phyloP scores from a whole-genome alignment of 768 basidiomycete species.

The Pseudohyphozyma bogoriensis region DNA sequence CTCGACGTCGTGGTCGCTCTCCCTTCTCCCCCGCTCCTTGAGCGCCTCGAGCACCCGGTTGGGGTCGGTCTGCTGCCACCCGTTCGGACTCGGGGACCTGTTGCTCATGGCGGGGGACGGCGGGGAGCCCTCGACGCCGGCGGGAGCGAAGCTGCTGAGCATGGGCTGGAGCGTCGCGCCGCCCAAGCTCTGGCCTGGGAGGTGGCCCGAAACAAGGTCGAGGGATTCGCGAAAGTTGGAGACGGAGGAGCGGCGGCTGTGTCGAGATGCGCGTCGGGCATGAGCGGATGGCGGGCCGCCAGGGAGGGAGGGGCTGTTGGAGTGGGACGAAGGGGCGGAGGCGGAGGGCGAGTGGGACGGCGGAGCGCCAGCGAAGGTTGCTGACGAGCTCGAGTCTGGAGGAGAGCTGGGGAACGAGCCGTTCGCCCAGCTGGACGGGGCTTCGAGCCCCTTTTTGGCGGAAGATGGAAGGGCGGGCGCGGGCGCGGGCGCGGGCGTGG shows the following conservation, averaged over 20 bases:
- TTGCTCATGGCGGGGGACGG: neutral
- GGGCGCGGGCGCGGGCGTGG: neutral
- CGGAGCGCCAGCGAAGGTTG: neutral
- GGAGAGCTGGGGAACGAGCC: neutral
- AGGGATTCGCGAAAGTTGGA: conserved; percentile 83
- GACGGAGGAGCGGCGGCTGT: conserved; percentile 73
- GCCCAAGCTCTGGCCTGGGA: neutral
- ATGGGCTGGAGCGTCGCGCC: conserved; percentile 8
- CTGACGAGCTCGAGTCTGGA: neutral
- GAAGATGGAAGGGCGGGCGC: neutral
- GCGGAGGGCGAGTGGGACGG: neutral
- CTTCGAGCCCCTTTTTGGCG: neutral
- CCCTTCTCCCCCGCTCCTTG: conserved; percentile 49
- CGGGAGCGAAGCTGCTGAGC: conserved; percentile 11
- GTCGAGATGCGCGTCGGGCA: conserved; percentile 54
- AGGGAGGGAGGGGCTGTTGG: conserved; percentile 4
- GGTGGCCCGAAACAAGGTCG: conserved; percentile 68
- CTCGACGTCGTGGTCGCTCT: conserved; percentile 58
- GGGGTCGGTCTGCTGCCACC: conserved; percentile 16
- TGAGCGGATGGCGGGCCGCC: conserved; percentile 8
- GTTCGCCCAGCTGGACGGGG: conserved; percentile 13
- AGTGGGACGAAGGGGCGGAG: neutral
- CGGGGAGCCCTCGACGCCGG: neutral
- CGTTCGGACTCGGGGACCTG: neutral
- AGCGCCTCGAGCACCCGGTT: conserved; percentile 48